Conservation (phyloP, 352 stramenopile species). For the Blastocystis sp. region DNA sequence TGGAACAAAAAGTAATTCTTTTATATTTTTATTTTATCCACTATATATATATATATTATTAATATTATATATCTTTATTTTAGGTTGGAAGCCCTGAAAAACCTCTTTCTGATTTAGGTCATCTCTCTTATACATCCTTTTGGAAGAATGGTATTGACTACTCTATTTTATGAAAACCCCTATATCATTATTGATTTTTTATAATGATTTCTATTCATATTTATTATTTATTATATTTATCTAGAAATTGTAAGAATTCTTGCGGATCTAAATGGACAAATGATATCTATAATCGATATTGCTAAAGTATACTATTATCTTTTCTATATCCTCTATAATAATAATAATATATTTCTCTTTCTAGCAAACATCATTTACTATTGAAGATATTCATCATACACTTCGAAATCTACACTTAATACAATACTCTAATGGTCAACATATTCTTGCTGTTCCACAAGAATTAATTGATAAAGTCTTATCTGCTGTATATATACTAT, state of each 20-base stretch:
- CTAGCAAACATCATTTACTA: slow-evolving; percentile 59
- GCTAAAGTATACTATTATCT: slow-evolving; percentile 17
- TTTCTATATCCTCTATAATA: slow-evolving; percentile 53
- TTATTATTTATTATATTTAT: slow-evolving; percentile 49
- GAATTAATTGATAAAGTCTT: slow-evolving; percentile 50
- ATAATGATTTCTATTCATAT: too few species aligned
- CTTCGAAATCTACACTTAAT: slow-evolving; percentile 47
- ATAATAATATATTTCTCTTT: slow-evolving; percentile 45
- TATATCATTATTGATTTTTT: background rate
- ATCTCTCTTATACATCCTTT: slow-evolving; percentile 51
- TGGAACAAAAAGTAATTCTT: slow-evolving; percentile 68
- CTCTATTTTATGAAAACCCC: background rate
- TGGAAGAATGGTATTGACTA: slow-evolving; percentile 42
- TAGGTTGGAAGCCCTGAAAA: slow-evolving; percentile 68
- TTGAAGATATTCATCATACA: slow-evolving; percentile 64
- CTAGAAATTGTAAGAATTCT: slow-evolving; percentile 54
- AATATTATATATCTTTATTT: too few species aligned
- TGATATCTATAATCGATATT: slow-evolving; percentile 34
- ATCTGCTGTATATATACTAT: too few species aligned
- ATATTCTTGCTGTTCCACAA: slow-evolving; percentile 55
- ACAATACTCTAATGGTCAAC: slow-evolving; percentile 54
- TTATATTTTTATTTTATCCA: too few species aligned
- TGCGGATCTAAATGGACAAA: slow-evolving; percentile 44
- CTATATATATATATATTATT: too few species aligned
- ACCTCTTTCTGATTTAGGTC: slow-evolving; percentile 62